phyloP scores from a whole-genome alignment of 1,284 basidiomycete species.

The Afroboletus lepidellus region DNA sequence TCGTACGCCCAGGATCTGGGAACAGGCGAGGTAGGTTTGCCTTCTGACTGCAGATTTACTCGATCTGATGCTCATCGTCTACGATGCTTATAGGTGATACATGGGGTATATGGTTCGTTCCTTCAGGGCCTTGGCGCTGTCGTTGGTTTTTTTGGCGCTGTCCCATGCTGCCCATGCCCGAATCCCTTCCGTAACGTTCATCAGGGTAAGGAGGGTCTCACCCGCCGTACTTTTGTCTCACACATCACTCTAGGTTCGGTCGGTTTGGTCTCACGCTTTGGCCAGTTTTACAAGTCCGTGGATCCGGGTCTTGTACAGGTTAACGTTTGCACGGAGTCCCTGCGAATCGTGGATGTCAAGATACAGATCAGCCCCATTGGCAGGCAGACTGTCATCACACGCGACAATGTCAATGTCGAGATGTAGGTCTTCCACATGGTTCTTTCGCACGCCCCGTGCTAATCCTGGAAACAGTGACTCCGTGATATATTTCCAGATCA shows the following conservation, averaged over 20 bases:
- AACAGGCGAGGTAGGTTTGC: conserved; percentile 47
- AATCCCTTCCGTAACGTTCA: conserved; percentile 79
- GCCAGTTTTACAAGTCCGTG: conserved; percentile 92
- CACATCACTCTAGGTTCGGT: conserved; percentile 58
- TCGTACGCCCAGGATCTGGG: conserved; percentile 90
- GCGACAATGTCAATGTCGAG: conserved; percentile 87
- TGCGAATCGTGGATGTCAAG: conserved; percentile 88
- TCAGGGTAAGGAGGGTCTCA: conserved; percentile 54
- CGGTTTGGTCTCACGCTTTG: conserved; percentile 88
- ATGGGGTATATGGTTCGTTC: conserved; percentile 84
- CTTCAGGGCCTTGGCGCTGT: conserved; percentile 63
- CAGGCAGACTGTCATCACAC: conserved; percentile 80
- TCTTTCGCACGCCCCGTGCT: conserved; percentile 7
- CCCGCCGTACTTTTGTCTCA: conserved; percentile 10
- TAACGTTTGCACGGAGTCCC: conserved; percentile 88
- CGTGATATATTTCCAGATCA: conserved; percentile 89
- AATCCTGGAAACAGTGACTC: conserved; percentile 59
- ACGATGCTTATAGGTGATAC: conserved; percentile 51
- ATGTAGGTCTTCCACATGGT: conserved; percentile 48
- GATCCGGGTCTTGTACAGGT: conserved; percentile 91
- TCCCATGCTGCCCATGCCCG: conserved; percentile 84
- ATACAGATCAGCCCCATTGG: conserved; percentile 90
- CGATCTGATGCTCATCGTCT: conserved; percentile 4
- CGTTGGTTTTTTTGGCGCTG: conserved; percentile 69
- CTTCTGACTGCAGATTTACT: not conserved